These are phyloP conservation scores for Lentinula sp. DNA, from an alignment of 768 basidiomycete species.

Conservation along the genomic window DNA sequence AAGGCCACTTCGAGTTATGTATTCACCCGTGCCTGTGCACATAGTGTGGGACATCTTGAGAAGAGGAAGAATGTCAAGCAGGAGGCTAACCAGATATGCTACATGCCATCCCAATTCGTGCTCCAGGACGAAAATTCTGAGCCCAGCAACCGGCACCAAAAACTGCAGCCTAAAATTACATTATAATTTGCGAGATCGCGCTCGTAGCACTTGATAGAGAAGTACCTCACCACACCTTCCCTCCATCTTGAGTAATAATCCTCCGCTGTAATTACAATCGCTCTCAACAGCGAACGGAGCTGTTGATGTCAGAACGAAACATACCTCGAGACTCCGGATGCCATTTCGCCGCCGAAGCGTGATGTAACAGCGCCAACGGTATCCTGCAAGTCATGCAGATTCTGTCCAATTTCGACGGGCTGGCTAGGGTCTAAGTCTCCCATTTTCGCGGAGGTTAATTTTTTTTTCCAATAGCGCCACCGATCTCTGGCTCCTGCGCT, in stretches of 20 bases:
- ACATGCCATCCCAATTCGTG: constrained; percentile 31
- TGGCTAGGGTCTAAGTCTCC: constrained; percentile 1
- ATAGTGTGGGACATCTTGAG: neutral
- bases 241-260: constrained; percentile 68
- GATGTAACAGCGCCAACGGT: constrained; percentile 77
- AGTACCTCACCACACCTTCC: constrained; percentile 73
- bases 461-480: constrained; percentile 58
- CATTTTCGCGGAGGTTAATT: constrained; percentile 22
- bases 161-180: constrained; percentile 36
- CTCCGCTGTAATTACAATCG: constrained; percentile 46
- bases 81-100: constrained; percentile 40
- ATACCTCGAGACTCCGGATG: constrained; percentile 76
- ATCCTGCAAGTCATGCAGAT: constrained; percentile 49
- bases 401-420: neutral
- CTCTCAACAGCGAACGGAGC: neutral
- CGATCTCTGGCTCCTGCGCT: constrained; percentile 40
- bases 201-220: neutral
- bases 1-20: constrained; percentile 52
- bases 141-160: constrained; percentile 62
- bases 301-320: neutral
- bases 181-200: neutral
- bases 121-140: constrained; percentile 13
- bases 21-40: constrained; percentile 61
- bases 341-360: constrained; percentile 34
- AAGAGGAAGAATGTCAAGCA: neutral